These are phyloP conservation scores for Penicillium angulare DNA, from an alignment of 495 filamentous ascomycete species.

Conservation along the genomic window DNA sequence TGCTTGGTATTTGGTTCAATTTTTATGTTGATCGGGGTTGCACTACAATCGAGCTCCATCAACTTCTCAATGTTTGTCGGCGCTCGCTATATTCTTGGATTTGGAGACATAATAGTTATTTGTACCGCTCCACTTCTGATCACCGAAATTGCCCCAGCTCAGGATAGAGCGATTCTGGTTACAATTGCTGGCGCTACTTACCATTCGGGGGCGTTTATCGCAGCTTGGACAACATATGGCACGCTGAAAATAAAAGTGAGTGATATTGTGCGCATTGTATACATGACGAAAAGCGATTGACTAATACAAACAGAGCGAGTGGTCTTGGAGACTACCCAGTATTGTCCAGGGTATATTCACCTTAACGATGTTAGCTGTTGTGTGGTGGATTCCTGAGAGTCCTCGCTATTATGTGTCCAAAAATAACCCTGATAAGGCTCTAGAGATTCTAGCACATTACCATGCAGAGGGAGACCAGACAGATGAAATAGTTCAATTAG, in stretches of 20 bases:
- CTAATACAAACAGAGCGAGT: constrained; percentile 14
- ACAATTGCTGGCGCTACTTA: constrained; percentile 75
- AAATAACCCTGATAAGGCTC: constrained; percentile 62
- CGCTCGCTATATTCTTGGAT: constrained; percentile 56
- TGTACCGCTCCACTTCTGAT: constrained; percentile 76
- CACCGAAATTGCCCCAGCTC: constrained; percentile 68
- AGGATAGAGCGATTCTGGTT: constrained; percentile 70
- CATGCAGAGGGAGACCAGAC: constrained; percentile 31
- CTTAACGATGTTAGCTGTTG: constrained; percentile 54
- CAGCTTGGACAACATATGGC: constrained; percentile 70
- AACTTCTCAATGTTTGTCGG: constrained; percentile 61
- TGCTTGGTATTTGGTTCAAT: constrained; percentile 52
- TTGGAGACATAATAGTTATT: constrained; percentile 64
- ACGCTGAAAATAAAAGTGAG: constrained; percentile 20
- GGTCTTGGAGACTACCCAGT: constrained; percentile 70
- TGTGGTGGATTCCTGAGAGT: constrained; percentile 67
- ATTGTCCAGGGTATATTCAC: constrained; percentile 72
- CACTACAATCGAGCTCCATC: constrained; percentile 60
- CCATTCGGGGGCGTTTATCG: constrained; percentile 66
- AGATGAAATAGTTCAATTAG: constrained; percentile 27
- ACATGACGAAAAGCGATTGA: too few species aligned
- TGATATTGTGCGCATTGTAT: too few species aligned
- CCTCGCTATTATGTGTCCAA: constrained; percentile 72
- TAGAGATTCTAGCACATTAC: constrained; percentile 52
- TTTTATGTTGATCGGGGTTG: constrained; percentile 57